Conservation (phyloP, 768 basidiomycete species). For the Boletellus ananiceps region DNA sequence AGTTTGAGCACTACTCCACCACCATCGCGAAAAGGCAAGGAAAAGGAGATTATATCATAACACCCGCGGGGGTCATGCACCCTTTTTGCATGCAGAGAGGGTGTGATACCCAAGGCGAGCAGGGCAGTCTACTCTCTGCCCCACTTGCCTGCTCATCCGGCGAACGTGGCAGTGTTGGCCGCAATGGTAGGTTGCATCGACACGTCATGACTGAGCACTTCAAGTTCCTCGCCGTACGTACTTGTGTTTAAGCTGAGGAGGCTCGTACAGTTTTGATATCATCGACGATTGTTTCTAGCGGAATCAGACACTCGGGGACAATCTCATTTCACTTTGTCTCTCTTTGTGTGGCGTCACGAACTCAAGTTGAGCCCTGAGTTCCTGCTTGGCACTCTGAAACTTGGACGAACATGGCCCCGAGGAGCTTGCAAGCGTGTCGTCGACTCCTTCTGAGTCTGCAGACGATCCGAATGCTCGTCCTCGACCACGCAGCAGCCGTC, state of each 20-base stretch:
- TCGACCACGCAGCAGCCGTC: no score
- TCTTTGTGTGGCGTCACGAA: background rate
- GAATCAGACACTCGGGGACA: slow-evolving; percentile 9
- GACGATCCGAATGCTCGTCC: no score
- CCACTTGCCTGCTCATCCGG: background rate
- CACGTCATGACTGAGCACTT: slow-evolving; percentile 3
- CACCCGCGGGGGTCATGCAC: background rate
- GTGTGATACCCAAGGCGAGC: slow-evolving; percentile 2
- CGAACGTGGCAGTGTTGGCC: slow-evolving; percentile 3
- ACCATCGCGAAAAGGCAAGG: slow-evolving; percentile 46
- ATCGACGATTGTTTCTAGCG: slow-evolving; percentile 14
- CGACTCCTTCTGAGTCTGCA: no score
- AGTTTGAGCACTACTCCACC: slow-evolving; percentile 34
- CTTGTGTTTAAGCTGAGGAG: slow-evolving; percentile 3
- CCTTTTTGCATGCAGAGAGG: background rate
- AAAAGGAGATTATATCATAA: slow-evolving; percentile 31
- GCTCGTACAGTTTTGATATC: slow-evolving; percentile 17
- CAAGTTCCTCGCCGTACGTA: slow-evolving; percentile 3
- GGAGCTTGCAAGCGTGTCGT: no score
- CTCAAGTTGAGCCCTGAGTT: no score
- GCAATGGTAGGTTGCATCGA: background rate
- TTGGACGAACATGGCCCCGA: no score
- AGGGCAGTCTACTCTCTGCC: no score
- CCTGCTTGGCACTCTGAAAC: no score
- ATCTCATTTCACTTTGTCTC: slow-evolving; percentile 13